phyloP scores from a whole-genome alignment of 805 yeast species.

The Candida ascalaphidarum region DNA sequence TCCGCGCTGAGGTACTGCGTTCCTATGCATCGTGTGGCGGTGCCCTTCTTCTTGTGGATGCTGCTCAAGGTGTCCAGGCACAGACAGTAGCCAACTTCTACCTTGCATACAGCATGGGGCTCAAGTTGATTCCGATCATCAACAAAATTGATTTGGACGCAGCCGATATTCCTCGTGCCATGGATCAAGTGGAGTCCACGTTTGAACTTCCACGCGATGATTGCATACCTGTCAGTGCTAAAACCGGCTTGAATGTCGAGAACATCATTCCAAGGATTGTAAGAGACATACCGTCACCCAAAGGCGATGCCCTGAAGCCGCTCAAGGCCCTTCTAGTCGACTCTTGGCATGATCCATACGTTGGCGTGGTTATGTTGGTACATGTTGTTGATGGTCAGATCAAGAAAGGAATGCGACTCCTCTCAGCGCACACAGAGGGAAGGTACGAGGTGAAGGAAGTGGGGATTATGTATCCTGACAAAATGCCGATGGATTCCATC shows the following conservation, averaged over 20 bases:
- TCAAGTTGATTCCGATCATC: conserved; percentile 78
- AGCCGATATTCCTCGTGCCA: conserved; percentile 74
- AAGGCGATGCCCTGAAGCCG: conserved; percentile 45
- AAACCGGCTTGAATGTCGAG: conserved; percentile 78
- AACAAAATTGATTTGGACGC: conserved; percentile 86
- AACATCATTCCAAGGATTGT: conserved; percentile 74
- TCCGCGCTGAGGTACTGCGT: conserved; percentile 85
- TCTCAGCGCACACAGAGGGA: conserved; percentile 68
- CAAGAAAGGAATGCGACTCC: conserved; percentile 63
- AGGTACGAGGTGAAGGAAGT: conserved; percentile 85
- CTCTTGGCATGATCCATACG: conserved; percentile 92
- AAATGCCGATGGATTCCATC: conserved; percentile 52
- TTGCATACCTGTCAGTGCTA: conserved; percentile 82
- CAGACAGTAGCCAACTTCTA: conserved; percentile 97
- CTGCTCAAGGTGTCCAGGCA: conserved; percentile 94
- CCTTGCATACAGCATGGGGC: conserved; percentile 77
- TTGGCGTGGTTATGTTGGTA: conserved; percentile 83
- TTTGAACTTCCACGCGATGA: conserved; percentile 74
- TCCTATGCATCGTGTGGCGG: conserved; percentile 97
- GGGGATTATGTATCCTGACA: conserved; percentile 93
- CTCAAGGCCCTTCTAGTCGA: conserved; percentile 80
- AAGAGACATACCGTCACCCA: conserved; percentile 73
- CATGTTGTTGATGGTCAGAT: conserved; percentile 79
- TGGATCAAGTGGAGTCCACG: conserved; percentile 76
- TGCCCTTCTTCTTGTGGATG: conserved; percentile 83